A percentile compares a stretch with the other conserved stretches of the same genome.
Conservation (phyloP, 805 yeast genomes). For the Candida ovalis region DNA sequence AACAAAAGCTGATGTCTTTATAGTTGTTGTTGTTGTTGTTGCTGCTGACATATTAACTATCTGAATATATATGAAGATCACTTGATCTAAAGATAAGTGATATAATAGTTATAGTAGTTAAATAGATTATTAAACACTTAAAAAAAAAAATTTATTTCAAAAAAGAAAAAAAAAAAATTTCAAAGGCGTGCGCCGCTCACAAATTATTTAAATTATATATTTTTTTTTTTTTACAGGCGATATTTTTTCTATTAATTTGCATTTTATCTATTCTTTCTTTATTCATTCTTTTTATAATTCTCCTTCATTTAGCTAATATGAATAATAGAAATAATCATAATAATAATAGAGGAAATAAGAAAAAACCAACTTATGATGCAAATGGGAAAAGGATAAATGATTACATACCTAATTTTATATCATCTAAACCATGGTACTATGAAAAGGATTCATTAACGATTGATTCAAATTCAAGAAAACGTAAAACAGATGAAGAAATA, state of each 20-base stretch:
- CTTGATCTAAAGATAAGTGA: not conserved
- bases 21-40: slow-evolving; percentile 7
- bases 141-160: not conserved
- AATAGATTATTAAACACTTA: not conserved
- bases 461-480: slow-evolving; percentile 27
- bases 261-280: not conserved
- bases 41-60: too few species aligned
- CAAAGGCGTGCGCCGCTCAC: not conserved
- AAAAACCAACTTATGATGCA: slow-evolving; percentile 28
- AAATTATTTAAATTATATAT: not conserved
- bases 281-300: not conserved
- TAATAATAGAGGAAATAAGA: not conserved
- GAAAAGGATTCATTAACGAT: slow-evolving; percentile 22
- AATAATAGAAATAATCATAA: not conserved
- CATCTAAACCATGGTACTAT: slow-evolving; percentile 40
- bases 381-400: slow-evolving; percentile 35
- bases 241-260: not conserved
- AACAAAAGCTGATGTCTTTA: slow-evolving; percentile 53
- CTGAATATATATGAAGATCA: not conserved
- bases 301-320: not conserved
- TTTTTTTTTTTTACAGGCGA: too few species aligned
- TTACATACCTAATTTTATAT: slow-evolving; percentile 38
- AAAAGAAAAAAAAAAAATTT: not conserved
- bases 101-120: not conserved
- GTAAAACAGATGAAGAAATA: slow-evolving; percentile 24